Evolutionary conservation across 495 filamentous ascomycete species (phyloP).

Genomic region (Penicillium coprophilum): DNA sequence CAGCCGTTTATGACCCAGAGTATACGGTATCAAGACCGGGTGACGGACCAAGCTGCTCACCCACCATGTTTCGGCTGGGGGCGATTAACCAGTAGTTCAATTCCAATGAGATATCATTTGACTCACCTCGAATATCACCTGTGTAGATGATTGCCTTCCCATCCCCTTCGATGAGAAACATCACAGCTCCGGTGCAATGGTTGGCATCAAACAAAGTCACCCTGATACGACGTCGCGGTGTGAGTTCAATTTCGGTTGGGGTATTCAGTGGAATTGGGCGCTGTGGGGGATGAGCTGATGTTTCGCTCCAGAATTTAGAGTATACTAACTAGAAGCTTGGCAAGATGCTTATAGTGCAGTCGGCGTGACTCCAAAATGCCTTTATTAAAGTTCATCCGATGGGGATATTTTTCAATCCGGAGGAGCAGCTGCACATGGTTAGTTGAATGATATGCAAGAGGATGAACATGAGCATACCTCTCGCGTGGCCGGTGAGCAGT

Average conservation of each 20-base stretch:
- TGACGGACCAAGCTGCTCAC: constrained; percentile 63
- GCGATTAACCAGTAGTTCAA: constrained; percentile 10
- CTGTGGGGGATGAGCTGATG: constrained; percentile 34
- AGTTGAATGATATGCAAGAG: not conserved
- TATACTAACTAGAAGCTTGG: constrained; percentile 58
- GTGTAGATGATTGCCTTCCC: constrained; percentile 83
- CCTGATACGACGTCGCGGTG: constrained; percentile 62
- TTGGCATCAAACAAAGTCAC: constrained; percentile 91
- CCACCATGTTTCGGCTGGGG: constrained; percentile 65
- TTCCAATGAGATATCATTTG: not conserved
- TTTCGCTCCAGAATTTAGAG: not conserved
- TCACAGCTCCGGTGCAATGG: constrained; percentile 87
- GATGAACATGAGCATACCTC: constrained; percentile 51
- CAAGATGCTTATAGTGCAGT: constrained; percentile 72
- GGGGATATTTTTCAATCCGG: constrained; percentile 70
- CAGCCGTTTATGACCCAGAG: constrained; percentile 60
- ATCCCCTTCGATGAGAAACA: constrained; percentile 85
- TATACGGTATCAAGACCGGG: constrained; percentile 74
- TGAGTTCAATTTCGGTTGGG: constrained; percentile 73
- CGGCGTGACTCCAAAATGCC: constrained; percentile 72
- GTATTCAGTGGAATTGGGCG: constrained; percentile 84
- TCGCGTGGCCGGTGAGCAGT: constrained; percentile 82
- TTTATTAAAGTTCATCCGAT: constrained; percentile 74
- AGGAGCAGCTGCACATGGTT: constrained; percentile 53
- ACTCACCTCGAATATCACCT: constrained; percentile 80